Evolutionary conservation across 805 yeast species (phyloP), one percentile per base, ranked within the genome.

Genomic region (Kodamaea laetipori): DNA sequence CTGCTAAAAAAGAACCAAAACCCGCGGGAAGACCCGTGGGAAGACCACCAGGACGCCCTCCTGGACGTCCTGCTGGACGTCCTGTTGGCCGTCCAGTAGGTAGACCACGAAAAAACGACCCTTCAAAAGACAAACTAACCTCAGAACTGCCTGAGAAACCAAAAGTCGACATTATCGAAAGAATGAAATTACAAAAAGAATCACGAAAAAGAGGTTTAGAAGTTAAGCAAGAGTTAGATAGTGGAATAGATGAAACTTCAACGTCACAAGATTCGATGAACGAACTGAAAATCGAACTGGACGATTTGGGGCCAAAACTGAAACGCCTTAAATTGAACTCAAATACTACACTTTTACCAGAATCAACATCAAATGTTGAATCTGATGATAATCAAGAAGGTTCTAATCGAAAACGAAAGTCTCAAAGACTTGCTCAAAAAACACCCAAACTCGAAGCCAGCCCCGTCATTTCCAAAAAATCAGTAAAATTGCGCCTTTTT

Each of bases 401-500:
- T 12, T 24, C 38, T 4, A n/a, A n/a, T 13, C 17, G 25, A 27
- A 35, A 35, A 24, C 25, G 38, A 21, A 35, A 35, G 26, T 35
- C 38, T 10, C 25, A 21, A 10, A 16, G 38, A 12, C 13, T 28
- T 18, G 34, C 34, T 11, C 24, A 37, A 10, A 16, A 37, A 19
- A 21, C 41, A 25, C 35, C 41, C 28, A 30, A 38, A 9, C 38
- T 35, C 17, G 38, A 35, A 28, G 28, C 38, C 13, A 35, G 38
- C 38, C 38, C 38, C 11, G 11, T 30, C n/a, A 12, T 30, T 6
- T 12, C 34, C 3, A 30, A 15, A n/a, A 21, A 33, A 27, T 6
- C 31, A 6, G 26, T 18, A 3, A 33, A 15, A 21, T 21, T 16
- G n/a, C 32, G 26, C 12, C 61, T 60, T 23, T 78, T 81, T 62